Evolutionary conservation across 2,329 filamentous ascomycete genomes (phyloP), one percentile per base, ranked within the genome.

Genomic region (Aspergillus sp.): DNA sequence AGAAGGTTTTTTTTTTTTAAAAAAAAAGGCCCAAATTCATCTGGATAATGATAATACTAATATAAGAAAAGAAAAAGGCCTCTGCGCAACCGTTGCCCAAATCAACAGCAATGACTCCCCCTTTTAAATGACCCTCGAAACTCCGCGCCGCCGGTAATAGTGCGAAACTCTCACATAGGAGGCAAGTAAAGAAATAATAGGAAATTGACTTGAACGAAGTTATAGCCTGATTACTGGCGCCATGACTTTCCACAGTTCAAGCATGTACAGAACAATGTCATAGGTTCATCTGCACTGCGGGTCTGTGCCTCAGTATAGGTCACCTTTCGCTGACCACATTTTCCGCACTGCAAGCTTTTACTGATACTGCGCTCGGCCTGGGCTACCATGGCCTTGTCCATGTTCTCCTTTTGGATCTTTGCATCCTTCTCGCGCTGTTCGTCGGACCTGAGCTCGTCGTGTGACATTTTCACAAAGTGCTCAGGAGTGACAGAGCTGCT

Each of bases 291-390:
- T 64, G 95, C 95, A 79, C 86, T 90, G 64, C 95, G 85, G 15
- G 95, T 99, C 82, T 99, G 95, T 4, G 95, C 95, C 79, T 99
- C 95, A 49, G 86, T 91, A 77, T 99, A 99, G 76, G 89, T 92
- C 71, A 98, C 95, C 82, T 91, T 93, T 81, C 90, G 93, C 83
- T 96, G 84, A 68, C 90, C 90, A 78, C 95, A 99, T 76, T 92
- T 93, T 70, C 91, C 86, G 79, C 95, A 99, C 77, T 91, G 88
- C 70, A 98, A 83, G 57, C 88, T 90, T 72, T 90, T 89, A 73
- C 88, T 92, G 78, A 97, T 91, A 72, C 89, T 93, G 83, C 92
- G 95, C 77, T 96, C 89, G 17, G 87, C 90, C 82, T 93, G 90
- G 57, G 93, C 90, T 11, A 96, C 93, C 87, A 98, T 96, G 1